Conservation (phyloP, 331 rosid genomes). For the Ulmus americana region DNA sequence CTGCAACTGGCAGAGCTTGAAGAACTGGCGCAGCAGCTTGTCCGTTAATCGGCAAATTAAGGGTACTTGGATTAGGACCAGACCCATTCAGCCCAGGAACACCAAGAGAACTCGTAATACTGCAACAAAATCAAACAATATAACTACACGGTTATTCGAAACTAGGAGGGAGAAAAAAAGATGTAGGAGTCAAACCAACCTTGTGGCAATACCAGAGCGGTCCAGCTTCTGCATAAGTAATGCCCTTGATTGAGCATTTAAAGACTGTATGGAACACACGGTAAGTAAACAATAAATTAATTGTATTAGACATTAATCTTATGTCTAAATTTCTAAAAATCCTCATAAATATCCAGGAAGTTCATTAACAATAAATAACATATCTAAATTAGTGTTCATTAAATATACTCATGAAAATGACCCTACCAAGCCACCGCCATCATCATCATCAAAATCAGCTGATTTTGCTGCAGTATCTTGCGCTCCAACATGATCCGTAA, state of each 20-base stretch:
- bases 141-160: not conserved
- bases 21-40: conserved; percentile 52
- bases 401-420: conserved; percentile 2
- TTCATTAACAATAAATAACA: not conserved
- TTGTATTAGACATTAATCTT: not conserved
- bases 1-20: conserved; percentile 46
- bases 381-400: not conserved
- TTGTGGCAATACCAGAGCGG: conserved; percentile 81
- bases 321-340: too few species aligned
- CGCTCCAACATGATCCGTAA: conserved; percentile 83
- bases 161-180: not conserved
- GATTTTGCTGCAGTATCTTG: conserved; percentile 80
- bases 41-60: conserved; percentile 59
- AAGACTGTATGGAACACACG: conserved; percentile 46
- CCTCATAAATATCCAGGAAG: not conserved
- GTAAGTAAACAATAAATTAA: not conserved
- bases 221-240: conserved; percentile 89
- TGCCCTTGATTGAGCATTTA: conserved; percentile 97
- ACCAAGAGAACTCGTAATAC: conserved; percentile 62
- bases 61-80: conserved; percentile 46
- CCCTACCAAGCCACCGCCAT: conserved; percentile 90
- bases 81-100: conserved; percentile 64
- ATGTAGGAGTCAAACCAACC: conserved; percentile 39
- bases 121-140: conserved; percentile 25
- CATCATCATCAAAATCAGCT: conserved; percentile 92